A percentile compares a stretch with the other conserved stretches of the same genome.
Conservation (phyloP, 371 early-diverging fungal species). For the Chytridiales sp. region DNA sequence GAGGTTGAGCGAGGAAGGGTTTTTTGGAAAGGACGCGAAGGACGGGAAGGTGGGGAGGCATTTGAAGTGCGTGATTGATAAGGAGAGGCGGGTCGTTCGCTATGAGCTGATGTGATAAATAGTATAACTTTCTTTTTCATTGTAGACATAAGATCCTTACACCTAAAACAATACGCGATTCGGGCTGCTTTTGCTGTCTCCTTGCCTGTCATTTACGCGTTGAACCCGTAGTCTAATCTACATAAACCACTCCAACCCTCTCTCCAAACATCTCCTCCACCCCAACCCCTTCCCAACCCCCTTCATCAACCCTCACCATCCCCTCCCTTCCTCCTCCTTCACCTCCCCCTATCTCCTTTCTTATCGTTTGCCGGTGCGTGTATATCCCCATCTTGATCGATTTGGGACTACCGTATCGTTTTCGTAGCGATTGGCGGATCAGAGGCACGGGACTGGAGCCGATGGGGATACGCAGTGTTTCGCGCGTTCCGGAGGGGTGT, state of each 20-base stretch:
- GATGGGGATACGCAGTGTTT: too few species aligned
- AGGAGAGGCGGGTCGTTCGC: constrained; percentile 4
- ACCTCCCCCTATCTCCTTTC: too few species aligned
- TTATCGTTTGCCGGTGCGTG: too few species aligned
- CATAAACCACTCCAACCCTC: constrained; percentile 12
- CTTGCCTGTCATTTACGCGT: neutral
- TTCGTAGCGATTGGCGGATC: too few species aligned
- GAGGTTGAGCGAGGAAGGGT: constrained; percentile 50
- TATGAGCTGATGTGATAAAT: neutral
- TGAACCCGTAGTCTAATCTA: constrained; percentile 5
- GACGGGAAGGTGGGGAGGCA: constrained; percentile 8
- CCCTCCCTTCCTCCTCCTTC: too few species aligned
- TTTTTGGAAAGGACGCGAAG: constrained; percentile 41
- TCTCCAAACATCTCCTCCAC: constrained; percentile 11
- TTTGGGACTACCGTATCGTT: too few species aligned
- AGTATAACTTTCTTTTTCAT: neutral
- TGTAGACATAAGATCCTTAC: neutral
- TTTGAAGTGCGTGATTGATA: constrained; percentile 16
- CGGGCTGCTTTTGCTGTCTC: neutral
- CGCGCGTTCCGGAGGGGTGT: too few species aligned
- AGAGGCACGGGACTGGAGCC: too few species aligned
- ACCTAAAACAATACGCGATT: neutral
- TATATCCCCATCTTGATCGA: too few species aligned
- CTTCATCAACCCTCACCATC: too few species aligned
- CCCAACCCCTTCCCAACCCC: too few species aligned